Evolutionary conservation across 768 basidiomycete species (phyloP), one percentile per base, ranked within the genome.

Genomic region (Phaeolepiota aurea): DNA sequence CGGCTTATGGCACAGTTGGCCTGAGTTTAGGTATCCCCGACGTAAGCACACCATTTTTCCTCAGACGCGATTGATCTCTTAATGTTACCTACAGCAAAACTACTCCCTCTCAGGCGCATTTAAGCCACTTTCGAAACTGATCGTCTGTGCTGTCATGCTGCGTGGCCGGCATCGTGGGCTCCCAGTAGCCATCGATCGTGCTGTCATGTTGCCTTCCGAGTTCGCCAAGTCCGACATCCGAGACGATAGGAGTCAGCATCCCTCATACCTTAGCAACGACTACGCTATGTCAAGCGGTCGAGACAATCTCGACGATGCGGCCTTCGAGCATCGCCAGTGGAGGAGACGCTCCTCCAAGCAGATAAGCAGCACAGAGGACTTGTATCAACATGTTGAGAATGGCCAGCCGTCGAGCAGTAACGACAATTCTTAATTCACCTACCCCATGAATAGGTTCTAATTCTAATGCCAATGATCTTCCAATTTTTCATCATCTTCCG

Each of bases 141-240:
- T 98, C 42, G 50, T 97, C 19, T 82, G 79, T 53, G 58, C 76
- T 7, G 90, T 98, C 49, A 98, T 98, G 89, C 72, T 99, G 45
- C 85, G 96, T 43, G 91, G 92, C 5, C 76, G 90, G 10, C 92
- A 97, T 58, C 82, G 92, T 35, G 88, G 89, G 25, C 64, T 91
- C 4, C 88, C 88, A 0, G 82, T 87, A 15, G 89, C 87, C 5
- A 89, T 92, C 35, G 88, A 91, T 59, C 78, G 91, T 39, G 87
- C 91, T 0, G 75, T 93, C 38, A 71, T 93, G 54, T 69, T 92
- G 13, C 90, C 88, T 0, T 66, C 65, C 23, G 87, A 88, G 43
- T 75, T 75, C 44, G 51, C 67, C 45, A 58, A 56, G 23, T 45
- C 51, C 15, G 51, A 57, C 34, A 53, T 50, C 12, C 36, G 35